Conservation (phyloP, 2,329 filamentous ascomycete species). For the Pestalotiopsis sp. region DNA sequence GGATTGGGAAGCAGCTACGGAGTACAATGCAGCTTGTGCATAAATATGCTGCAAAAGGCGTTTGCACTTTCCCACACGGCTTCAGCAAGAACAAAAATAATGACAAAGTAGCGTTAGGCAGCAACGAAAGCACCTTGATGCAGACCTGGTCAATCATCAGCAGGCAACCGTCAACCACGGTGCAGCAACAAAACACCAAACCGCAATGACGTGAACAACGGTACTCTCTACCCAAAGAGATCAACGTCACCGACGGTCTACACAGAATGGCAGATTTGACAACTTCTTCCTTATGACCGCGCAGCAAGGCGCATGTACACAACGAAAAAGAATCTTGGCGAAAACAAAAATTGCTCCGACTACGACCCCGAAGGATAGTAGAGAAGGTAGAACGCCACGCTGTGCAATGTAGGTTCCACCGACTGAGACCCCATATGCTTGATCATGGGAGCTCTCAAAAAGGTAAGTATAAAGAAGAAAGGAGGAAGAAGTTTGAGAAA, state of each 20-base stretch:
- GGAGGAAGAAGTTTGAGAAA: conserved; percentile 15
- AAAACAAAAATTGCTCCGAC: conserved; percentile 49
- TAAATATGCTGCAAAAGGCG: too few species aligned
- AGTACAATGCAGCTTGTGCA: too few species aligned
- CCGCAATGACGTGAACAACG: too few species aligned
- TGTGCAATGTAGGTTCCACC: conserved; percentile 52
- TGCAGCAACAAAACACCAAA: too few species aligned
- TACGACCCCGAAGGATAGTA: conserved; percentile 52
- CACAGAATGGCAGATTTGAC: neutral
- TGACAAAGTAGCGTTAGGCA: too few species aligned
- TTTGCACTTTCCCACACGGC: too few species aligned
- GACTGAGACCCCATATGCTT: conserved; percentile 40
- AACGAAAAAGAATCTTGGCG: conserved; percentile 12
- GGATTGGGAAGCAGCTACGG: too few species aligned
- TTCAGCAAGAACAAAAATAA: too few species aligned
- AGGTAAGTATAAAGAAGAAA: conserved; percentile 40
- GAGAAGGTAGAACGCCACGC: conserved; percentile 46
- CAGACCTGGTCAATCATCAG: too few species aligned
- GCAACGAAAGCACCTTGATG: too few species aligned
- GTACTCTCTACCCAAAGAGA: too few species aligned
- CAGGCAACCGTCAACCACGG: too few species aligned
- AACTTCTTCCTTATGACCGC: conserved; percentile 14
- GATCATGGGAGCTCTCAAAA: conserved; percentile 34
- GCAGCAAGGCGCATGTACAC: conserved; percentile 7
- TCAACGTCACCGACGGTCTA: neutral